Conservation (phyloP, 2,329 filamentous ascomycete genomes). For the Exophiala bonariae region DNA sequence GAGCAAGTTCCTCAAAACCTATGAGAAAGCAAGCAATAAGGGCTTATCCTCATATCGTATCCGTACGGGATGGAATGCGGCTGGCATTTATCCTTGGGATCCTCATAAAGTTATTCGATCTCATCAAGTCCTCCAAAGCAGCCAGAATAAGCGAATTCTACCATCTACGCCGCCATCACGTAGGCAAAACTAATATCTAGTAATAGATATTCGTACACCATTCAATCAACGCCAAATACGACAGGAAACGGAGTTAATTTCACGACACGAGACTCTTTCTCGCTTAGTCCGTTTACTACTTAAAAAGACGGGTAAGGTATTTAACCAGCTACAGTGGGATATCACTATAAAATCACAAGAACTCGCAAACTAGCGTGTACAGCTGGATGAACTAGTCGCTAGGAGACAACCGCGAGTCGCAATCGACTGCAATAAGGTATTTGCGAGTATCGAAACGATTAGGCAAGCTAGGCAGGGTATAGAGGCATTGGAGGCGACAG, state of each 20-base stretch:
- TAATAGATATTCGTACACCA: not conserved
- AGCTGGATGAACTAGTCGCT: not conserved
- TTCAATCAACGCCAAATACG: not conserved
- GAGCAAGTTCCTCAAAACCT: constrained; percentile 4
- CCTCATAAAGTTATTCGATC: constrained; percentile 3
- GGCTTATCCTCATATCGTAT: constrained; percentile 1
- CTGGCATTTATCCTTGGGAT: constrained; percentile 4
- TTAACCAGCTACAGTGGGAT: constrained; percentile 2
- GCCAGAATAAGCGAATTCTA: not conserved
- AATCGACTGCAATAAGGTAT: constrained; percentile 9
- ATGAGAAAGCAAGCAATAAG: constrained; percentile 5
- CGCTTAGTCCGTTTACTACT: constrained; percentile 1
- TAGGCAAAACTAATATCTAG: not conserved
- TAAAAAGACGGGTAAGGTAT: constrained; percentile 2
- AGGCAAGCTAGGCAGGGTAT: constrained; percentile 2
- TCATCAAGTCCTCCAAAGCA: not conserved
- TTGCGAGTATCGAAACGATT: constrained; percentile 11
- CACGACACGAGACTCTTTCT: not conserved
- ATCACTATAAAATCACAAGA: not conserved
- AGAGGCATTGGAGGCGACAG: not conserved
- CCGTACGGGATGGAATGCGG: constrained; percentile 1
- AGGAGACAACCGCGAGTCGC: not conserved
- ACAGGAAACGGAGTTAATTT: not conserved
- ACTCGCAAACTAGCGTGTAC: not conserved
- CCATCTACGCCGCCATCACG: constrained; percentile 1